Base-by-base conservation (phyloP, 352 stramenopile genomes). In the Pythium periplocum region DNA sequence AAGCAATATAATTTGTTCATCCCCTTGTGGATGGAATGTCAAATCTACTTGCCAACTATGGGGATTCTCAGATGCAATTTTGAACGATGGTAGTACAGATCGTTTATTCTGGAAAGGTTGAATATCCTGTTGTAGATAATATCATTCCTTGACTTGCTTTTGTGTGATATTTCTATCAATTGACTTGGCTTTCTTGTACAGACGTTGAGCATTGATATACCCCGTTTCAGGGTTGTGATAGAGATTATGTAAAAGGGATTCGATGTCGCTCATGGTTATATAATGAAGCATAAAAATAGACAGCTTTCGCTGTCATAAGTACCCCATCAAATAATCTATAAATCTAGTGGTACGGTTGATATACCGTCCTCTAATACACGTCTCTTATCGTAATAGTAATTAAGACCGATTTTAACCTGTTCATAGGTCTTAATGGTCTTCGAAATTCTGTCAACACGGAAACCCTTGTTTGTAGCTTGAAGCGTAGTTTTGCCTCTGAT, bases 381-480 rank as follows among this genome's bases (percentile, higher is more conserved):
- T n/a, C 60, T 42, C 53, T 73, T 73, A 39, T 69, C 65, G 26
- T 71, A 71, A 30, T 53, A 73, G 40, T 64, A 73, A 32, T 45
- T 59, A n/a, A n/a, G n/a, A n/a, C n/a, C 5, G 61, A 57, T 73
- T 69, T 4, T 26, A 47, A n/a, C n/a, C 35, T 66, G 56, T 35
- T 34, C 50, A 34, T 73, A 69, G 12, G 60, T 73, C 30, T 66
- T 69, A 35, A 73, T 58, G 30, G 53, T 61, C 12, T 73, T 66
- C 32, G 31, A 61, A n/a, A 67, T 42, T 40, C 64, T 63, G 48
- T 12, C 46, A 2, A 69, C 12, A 34, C 53, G 30, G 45, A 73
- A 73, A 2, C 65, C 61, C 56, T 60, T 66, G 38, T 73, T 73
- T 6, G 59, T 66, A 45, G 45, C 51, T n/a, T 37, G 47, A 9